Evolutionary conservation across 2,329 filamentous ascomycete genomes (phyloP).

Genomic region (Cladosporium sp.): DNA sequence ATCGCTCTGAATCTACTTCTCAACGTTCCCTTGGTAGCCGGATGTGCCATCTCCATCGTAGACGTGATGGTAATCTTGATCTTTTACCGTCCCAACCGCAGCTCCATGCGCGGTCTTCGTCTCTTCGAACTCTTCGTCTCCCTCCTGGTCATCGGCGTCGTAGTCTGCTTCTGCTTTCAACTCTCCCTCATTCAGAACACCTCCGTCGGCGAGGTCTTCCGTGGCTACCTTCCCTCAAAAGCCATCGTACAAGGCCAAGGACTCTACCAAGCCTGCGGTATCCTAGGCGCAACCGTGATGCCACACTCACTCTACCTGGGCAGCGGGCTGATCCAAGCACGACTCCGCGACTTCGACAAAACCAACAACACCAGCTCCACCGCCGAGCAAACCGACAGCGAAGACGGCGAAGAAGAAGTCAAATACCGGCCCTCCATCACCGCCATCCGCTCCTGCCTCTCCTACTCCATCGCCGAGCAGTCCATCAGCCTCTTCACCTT

Average conservation of each 20-base stretch:
- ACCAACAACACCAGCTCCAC: constrained; percentile 46
- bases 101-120: constrained; percentile 53
- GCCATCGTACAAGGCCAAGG: constrained; percentile 53
- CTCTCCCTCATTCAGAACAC: constrained; percentile 55
- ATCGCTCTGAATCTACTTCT: constrained; percentile 63
- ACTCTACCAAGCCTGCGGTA: constrained; percentile 66
- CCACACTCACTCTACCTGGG: constrained; percentile 64
- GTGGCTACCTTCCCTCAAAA: constrained; percentile 58
- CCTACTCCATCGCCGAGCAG: constrained; percentile 36
- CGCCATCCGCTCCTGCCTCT: constrained; percentile 35
- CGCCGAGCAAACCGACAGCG: constrained; percentile 5
- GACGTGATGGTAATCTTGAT: constrained; percentile 63
- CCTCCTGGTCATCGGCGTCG: constrained; percentile 59
- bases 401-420: constrained; percentile 24
- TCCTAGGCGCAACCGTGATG: constrained; percentile 71
- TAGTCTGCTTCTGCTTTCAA: constrained; percentile 65
- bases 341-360: constrained; percentile 57
- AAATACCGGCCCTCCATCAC: constrained; percentile 35
- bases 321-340: constrained; percentile 61
- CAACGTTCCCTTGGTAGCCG: constrained; percentile 58
- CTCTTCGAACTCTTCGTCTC: constrained; percentile 61
- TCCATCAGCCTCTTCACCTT: constrained; percentile 37
- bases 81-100: constrained; percentile 55
- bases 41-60: constrained; percentile 61
- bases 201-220: constrained; percentile 54